Evolutionary conservation across 2,329 filamentous ascomycete species (phyloP), one percentile per base, ranked within the genome.

Genomic region (Acephala macrosclerotiorum): DNA sequence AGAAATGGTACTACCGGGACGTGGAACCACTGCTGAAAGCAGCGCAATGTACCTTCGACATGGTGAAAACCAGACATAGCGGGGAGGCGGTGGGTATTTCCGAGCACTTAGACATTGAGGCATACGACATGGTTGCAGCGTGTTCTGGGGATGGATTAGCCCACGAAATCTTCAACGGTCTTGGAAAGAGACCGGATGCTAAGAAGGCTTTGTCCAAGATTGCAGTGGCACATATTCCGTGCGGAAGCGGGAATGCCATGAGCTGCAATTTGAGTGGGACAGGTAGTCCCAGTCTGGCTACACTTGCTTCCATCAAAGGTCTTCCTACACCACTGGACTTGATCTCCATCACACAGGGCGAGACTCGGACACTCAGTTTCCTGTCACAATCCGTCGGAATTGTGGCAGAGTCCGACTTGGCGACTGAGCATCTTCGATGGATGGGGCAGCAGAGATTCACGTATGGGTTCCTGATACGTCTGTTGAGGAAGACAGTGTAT

Each of bases 171-270:
- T 97, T 97, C 82, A 98, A 99, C 76, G 96, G 96, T 0, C 81
- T 99, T 36, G 94, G 87, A 16, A 90, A 88, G 78, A 89, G 93
- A 45, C 76, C 84, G 4, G 92, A 97, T 78, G 94, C 94, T 22
- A 82, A 84, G 36, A 85, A 85, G 63, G 96, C 95, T 0, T 80
- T 99, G 66, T 81, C 84, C 25, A 91, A 90, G 73, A 80, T 98
- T 16, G 92, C 96, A 0, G 89, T 99, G 1, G 90, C 89, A 25
- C 93, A 97, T 75, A 84, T 99, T 40, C 96, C 96, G 1, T 97
- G 94, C 75, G 96, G 96, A 16, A 96, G 92, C 58, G 96, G 96
- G 6, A 99, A 99, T 77, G 96, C 93, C 25, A 91, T 98, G 89
- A 92, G 92, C 68, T 90, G 91, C 81, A 98, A 97, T 77, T 80